Base-by-base conservation (phyloP, 495 filamentous ascomycete species). In the Cetradonia linearis region DNA sequence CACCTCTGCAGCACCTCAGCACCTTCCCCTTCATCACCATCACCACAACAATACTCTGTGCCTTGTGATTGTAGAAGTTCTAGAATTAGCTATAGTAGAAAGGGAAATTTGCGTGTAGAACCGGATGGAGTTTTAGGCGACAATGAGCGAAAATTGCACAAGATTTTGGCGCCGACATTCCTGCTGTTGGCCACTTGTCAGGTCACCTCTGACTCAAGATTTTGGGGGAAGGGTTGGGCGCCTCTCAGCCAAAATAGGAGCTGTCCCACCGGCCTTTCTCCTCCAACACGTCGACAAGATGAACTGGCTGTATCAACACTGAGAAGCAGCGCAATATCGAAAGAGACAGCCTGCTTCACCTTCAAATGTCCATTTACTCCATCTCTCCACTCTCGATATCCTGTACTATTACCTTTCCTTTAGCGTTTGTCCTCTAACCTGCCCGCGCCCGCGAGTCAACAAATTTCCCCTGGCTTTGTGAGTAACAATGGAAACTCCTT, bases 401-500 rank as follows among this genome's bases (percentile, higher is more conserved):
- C 30, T 57, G 58, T 65, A 65, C 56, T 64, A 65, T 40, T 58
- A 42, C 27, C 14, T 59, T 59, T 59, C 59, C 40, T 58, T 61
- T 55, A 52, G 58, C 54, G 58, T 58, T 62, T 44, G 52, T 61
- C 30, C 50, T 58, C 54, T 42, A 49, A 56, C 54, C 46, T 36
- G 31, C 48, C 46, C 53, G 40, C 59, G 52, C 49, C 59, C 54
- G 44, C 20, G 50, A 54, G 9, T 30, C 34, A 55, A 25, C 59
- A 34, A 46, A 36, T 36, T 36, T 11, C 53, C 55, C 33, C 36
- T 33, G 52, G 56, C 44, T 56, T 33, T 62, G 63, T 65, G 63
- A 65, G 63, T 65, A 65, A 65, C 55, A 59, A 62, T 65, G 63
- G 59, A 25, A 47, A 37, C 18, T n/a, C n/a, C 14, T 55, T 13